Conservation (phyloP, 2,329 filamentous ascomycete genomes). For the Acrodontium crateriforme region DNA sequence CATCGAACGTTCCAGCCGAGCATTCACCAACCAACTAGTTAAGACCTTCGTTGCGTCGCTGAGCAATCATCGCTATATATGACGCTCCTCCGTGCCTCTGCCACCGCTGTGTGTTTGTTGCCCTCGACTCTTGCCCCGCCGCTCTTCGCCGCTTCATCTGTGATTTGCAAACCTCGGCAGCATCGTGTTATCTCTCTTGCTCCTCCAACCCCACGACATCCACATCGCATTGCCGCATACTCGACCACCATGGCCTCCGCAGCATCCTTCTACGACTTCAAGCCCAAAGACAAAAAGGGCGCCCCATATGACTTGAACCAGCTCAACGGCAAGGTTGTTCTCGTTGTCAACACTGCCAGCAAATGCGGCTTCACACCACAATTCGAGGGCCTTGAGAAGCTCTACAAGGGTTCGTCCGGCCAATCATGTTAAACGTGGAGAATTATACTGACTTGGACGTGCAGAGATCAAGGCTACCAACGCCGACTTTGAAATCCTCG, state of each 20-base stretch:
- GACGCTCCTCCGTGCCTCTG: no score
- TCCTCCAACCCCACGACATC: constrained; percentile 1
- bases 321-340: constrained; percentile 82
- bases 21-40: no score
- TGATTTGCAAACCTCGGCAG: no score
- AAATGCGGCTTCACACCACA: constrained; percentile 99
- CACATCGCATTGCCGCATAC: constrained; percentile 1
- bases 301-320: constrained; percentile 52
- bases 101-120: no score
- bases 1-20: no score
- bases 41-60: no score
- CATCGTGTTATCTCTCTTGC: no score
- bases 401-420: constrained; percentile 55
- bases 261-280: constrained; percentile 70
- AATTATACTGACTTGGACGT: constrained; percentile 1
- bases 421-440: not conserved
- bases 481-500: constrained; percentile 71
- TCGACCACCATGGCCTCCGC: constrained; percentile 52
- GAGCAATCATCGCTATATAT: no score
- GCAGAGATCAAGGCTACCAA: constrained; percentile 49
- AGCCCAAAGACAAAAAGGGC: constrained; percentile 54
- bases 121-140: no score
- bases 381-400: constrained; percentile 76
- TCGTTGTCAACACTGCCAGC: constrained; percentile 94
- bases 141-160: no score